Evolutionary conservation across 1,284 basidiomycete genomes (phyloP).

Genomic region (Ganoderma boninense): DNA sequence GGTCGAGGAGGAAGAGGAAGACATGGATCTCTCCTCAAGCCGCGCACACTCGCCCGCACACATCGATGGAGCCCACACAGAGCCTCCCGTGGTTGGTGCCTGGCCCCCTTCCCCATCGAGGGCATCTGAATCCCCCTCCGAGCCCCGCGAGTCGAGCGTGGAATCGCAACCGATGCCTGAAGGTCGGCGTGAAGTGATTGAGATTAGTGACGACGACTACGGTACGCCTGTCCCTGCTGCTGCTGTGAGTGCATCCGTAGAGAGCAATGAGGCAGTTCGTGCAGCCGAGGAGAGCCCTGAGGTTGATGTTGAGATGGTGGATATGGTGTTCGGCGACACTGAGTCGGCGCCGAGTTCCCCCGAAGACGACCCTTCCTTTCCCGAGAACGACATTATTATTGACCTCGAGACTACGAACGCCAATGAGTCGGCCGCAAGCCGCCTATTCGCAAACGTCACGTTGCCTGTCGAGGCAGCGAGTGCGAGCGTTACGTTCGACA

Average conservation of each 20-base stretch:
- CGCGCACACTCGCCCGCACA: slow-evolving; percentile 21
- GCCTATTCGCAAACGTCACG: not conserved
- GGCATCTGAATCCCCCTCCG: slow-evolving; percentile 1
- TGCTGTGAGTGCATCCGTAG: not conserved
- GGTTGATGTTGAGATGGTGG: slow-evolving; percentile 12
- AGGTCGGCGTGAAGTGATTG: slow-evolving; percentile 21
- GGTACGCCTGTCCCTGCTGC: slow-evolving; percentile 4
- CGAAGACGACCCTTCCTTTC: not conserved
- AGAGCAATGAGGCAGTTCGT: slow-evolving; percentile 6
- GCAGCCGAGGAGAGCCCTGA: slow-evolving; percentile 13
- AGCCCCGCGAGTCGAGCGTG: slow-evolving; percentile 2
- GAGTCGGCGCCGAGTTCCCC: slow-evolving; percentile 6
- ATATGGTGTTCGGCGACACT: slow-evolving; percentile 9
- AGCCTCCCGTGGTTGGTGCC: slow-evolving; percentile 24
- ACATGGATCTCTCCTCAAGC: slow-evolving; percentile 32
- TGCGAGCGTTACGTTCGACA: not conserved
- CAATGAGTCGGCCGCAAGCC: not conserved
- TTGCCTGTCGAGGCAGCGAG: not conserved
- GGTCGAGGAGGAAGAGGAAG: slow-evolving; percentile 26
- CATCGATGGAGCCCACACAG: slow-evolving; percentile 6
- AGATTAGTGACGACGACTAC: slow-evolving; percentile 28
- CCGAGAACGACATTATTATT: not conserved
- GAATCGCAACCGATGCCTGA: not conserved
- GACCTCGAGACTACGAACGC: not conserved
- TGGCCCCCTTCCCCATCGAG: slow-evolving; percentile 20